Evolutionary conservation across 2,329 filamentous ascomycete genomes (phyloP), one percentile per base, ranked within the genome.

Genomic region (Dothidotthia symphoricarpi): DNA sequence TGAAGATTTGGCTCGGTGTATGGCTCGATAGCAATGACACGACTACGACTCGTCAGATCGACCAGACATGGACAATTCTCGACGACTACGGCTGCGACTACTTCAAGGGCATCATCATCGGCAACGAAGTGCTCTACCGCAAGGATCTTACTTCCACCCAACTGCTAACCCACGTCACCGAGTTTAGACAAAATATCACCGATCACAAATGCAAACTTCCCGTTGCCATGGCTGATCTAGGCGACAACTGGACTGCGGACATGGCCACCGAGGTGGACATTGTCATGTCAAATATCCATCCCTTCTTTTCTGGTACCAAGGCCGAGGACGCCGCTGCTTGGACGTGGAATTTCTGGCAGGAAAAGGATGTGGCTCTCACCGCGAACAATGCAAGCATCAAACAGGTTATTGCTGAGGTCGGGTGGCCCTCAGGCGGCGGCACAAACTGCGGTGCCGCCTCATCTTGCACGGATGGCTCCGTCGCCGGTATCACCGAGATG

Each of bases 261-360:
- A 78, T 97, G 13, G 86, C 85, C 0, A 54, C 69, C 3, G 75
- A 81, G 34, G 86, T 88, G 28, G 90, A 97, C 66, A 83, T 87
- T 57, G 82, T 97, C 67, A 96, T 97, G 90, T 85, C 88, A 53
- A 97, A 97, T 62, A 87, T 97, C 37, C 93, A 97, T 63, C 91
- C 93, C 0, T 96, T 97, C 75, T 97, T 97, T 61, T 86, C 83
- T 0, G 91, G 91, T 31, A 81, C 88, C 10, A 72, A 77, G 0
- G 83, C 82, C 2, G 71, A 78, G 2, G 64, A 77, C 1, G 88
- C 88, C 0, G 83, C 89, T 0, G 69, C 63, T 6, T 97, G 91
- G 91, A 95, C 91, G 0, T 87, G 75, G 69, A 68, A 68, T 12
- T 97, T 96, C 69, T 97, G 89, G 85, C 69, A 84, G 29, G 71